A percentile compares a stretch with the other conserved stretches of the same genome.
Conservation (phyloP, 2,329 filamentous ascomycete species). For the Anthostomella pinea region DNA sequence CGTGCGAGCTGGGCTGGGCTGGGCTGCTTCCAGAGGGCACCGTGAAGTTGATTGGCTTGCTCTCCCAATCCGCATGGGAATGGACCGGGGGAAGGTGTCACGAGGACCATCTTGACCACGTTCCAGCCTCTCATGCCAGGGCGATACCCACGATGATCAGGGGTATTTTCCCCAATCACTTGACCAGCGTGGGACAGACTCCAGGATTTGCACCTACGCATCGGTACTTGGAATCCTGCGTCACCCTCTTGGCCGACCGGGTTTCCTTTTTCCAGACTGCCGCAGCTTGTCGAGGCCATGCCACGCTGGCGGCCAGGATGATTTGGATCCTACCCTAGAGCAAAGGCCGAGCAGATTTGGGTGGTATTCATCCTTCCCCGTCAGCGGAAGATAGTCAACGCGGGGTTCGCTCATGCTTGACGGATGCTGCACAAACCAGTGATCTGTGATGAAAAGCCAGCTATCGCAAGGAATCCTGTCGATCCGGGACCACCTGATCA, state of each 20-base stretch:
- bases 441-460: constrained; percentile 7
- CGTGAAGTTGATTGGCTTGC: constrained; percentile 21
- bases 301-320: background rate
- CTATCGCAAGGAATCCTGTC: constrained; percentile 18
- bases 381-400: constrained; percentile 2
- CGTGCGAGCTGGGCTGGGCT: constrained; percentile 2
- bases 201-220: no score
- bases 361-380: constrained; percentile 7
- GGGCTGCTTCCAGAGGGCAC: constrained; percentile 14
- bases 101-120: constrained; percentile 23
- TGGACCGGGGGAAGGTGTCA: constrained; percentile 24
- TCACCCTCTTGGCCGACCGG: no score
- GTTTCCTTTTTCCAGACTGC: constrained; percentile 1
- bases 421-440: no score
- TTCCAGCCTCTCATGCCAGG: constrained; percentile 14
- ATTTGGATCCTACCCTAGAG: background rate
- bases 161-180: constrained; percentile 10
- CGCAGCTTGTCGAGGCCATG: constrained; percentile 1
- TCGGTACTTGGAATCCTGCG: no score
- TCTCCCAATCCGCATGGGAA: constrained; percentile 17
- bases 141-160: constrained; percentile 17
- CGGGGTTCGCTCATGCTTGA: constrained; percentile 9
- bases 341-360: constrained; percentile 7
- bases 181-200: background rate
- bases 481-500: constrained; percentile 20